Percentiles rank a stretch among this genome's conserved stretches.
Conservation (phyloP, 78 protist genomes). For the Blattamonas nauphoetae region DNA sequence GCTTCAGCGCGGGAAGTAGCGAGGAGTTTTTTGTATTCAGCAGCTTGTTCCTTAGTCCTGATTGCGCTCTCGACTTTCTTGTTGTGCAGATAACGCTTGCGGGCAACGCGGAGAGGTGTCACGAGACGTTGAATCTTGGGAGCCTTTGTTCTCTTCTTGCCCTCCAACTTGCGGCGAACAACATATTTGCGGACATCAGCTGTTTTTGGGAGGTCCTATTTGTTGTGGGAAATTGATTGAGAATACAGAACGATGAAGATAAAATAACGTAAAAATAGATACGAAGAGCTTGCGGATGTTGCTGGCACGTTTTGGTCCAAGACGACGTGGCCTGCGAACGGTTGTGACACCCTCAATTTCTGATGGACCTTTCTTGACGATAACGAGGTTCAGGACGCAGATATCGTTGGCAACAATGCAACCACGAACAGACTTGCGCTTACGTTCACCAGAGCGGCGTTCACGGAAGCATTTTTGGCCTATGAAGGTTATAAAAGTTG, state of each 20-base stretch:
- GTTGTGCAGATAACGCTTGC: conserved; percentile 55
- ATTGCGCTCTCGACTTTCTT: neutral
- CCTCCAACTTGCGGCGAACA: conserved; percentile 68
- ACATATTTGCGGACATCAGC: conserved; percentile 92
- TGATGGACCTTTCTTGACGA: conserved; percentile 84
- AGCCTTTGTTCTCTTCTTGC: conserved; percentile 64
- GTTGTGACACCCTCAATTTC: conserved; percentile 74
- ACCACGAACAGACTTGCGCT: conserved; percentile 94
- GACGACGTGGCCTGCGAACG: conserved; percentile 35
- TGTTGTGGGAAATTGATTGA: too few relatives aligned
- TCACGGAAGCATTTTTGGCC: conserved; percentile 61
- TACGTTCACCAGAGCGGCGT: conserved; percentile 81
- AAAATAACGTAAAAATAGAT: conserved; percentile 13
- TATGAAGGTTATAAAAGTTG: neutral
- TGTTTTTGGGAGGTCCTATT: conserved; percentile 63
- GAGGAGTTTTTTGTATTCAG: neutral
- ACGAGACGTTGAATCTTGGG: conserved; percentile 98
- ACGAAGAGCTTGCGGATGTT: conserved; percentile 88
- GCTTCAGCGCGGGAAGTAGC: neutral
- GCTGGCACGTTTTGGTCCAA: conserved; percentile 94
- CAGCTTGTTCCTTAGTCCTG: neutral
- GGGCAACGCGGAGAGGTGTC: conserved; percentile 74
- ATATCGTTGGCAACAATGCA: conserved; percentile 87
- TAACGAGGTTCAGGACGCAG: conserved; percentile 71
- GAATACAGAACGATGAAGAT: neutral